Evolutionary conservation across 257 asterid genomes (phyloP), one percentile per base, ranked within the genome.

Genomic region (Orobanche coerulescens): DNA sequence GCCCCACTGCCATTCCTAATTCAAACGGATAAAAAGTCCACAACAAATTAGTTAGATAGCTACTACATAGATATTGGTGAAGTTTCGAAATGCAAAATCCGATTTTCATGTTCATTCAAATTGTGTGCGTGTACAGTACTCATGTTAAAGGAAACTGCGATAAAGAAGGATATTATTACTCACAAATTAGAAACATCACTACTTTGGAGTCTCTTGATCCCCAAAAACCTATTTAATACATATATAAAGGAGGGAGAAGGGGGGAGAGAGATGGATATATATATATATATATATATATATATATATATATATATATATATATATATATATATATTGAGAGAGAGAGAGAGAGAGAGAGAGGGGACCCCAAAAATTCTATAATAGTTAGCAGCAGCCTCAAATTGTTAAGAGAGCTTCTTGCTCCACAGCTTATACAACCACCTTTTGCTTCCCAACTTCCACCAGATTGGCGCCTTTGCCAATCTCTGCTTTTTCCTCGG

Each of bases 361-460:
- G n/a, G n/a, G n/a, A n/a, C n/a, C n/a, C 2, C 31, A 1, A 26
- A 37, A 48, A 33, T 53, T 20, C 47, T 19, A 61, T 0, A 10
- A 36, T 12, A 33, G 56, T 74, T 64, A 58, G 69, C 30, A 70
- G 69, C 73, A 30, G 30, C 47, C 44, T 40, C 67, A 6, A 54
- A 53, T 69, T 64, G 79, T 14, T 53, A 58, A 18, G 61, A 75
- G n/a, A 63, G 74, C 74, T 75, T 78, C 78, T 78, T 79, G 81
- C 73, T 46, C 77, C 79, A 59, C 36, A 81, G 62, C 28, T 34
- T 73, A 72, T 81, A 87, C 53, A 81, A 40, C 78, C 76, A 77
- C 68, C 90, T 73, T 67, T 74, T 90, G 11, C 78, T 79, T 18
- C 94, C 95, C 85, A 50, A 82, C 67, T 73, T 81, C 95, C 97